These are phyloP conservation scores for Grigorovia yakushimaensis DNA, from an alignment of 805 yeast genomes.

Conservation along the genomic window DNA sequence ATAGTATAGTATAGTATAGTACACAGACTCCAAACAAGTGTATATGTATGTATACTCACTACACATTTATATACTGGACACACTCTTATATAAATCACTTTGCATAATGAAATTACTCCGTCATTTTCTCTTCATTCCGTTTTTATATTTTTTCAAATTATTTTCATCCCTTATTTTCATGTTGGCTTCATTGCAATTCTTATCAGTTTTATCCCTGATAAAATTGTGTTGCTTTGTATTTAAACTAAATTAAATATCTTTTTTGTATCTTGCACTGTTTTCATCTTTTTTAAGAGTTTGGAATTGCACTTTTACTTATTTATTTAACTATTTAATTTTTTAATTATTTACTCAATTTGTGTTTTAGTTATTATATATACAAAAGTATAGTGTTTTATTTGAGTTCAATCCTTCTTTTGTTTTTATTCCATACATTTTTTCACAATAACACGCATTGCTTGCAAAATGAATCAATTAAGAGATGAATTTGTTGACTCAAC, in stretches of 20 bases:
- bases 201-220: neutral
- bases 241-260: neutral
- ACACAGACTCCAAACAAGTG: neutral
- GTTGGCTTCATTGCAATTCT: neutral
- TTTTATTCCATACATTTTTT: neutral
- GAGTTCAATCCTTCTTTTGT: no score
- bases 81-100: neutral
- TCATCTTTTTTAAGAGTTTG: neutral
- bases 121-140: neutral
- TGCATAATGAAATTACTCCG: neutral
- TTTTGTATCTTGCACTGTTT: neutral
- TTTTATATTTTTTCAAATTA: neutral
- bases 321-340: no score
- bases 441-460: no score
- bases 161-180: neutral
- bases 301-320: neutral
- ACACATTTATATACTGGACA: no score
- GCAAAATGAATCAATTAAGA: slow-evolving; percentile 13
- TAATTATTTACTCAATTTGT: no score
- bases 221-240: neutral
- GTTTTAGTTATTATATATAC: no score
- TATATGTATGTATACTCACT: no score
- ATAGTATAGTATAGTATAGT: neutral
- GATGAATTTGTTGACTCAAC: slow-evolving; percentile 19
- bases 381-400: no score